Percentiles rank a stretch among this genome's conserved stretches.
Conservation (phyloP, 2,329 filamentous ascomycete genomes). For the Myriangium duriaei region DNA sequence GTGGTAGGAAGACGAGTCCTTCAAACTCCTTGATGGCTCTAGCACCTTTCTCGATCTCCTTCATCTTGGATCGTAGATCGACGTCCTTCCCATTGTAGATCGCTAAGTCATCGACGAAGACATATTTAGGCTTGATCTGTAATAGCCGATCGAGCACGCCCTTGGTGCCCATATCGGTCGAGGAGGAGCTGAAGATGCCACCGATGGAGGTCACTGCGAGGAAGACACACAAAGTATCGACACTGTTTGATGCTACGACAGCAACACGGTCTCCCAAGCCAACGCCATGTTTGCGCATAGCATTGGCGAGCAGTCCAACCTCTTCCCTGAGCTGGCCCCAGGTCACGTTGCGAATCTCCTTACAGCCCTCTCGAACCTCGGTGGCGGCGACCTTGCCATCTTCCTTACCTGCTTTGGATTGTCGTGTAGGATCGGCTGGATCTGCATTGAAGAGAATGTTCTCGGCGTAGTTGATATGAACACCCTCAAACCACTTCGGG, state of each 20-base stretch:
- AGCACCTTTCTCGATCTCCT: slow-evolving; percentile 42
- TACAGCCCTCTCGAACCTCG: slow-evolving; percentile 56
- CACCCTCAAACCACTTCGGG: slow-evolving; percentile 65
- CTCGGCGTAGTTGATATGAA: slow-evolving; percentile 65
- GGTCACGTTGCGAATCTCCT: slow-evolving; percentile 39
- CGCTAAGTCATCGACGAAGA: slow-evolving; percentile 75
- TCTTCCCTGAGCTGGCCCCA: slow-evolving; percentile 54
- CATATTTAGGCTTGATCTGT: slow-evolving; percentile 62
- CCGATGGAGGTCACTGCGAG: slow-evolving; percentile 59
- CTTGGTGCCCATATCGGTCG: slow-evolving; percentile 72
- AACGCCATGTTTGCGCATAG: slow-evolving; percentile 55
- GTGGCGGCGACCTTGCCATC: slow-evolving; percentile 59
- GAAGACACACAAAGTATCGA: slow-evolving; percentile 61
- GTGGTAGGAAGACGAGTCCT: slow-evolving; percentile 51
- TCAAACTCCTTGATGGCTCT: slow-evolving; percentile 39
- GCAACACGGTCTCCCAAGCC: slow-evolving; percentile 61
- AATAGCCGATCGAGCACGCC: slow-evolving; percentile 62
- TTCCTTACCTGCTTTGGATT: slow-evolving; percentile 51
- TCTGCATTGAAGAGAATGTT: slow-evolving; percentile 56
- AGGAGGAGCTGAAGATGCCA: slow-evolving; percentile 61
- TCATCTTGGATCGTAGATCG: slow-evolving; percentile 62
- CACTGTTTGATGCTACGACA: slow-evolving; percentile 60
- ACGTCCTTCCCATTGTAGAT: slow-evolving; percentile 67
- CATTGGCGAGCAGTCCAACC: slow-evolving; percentile 49
- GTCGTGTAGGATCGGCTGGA: slow-evolving; percentile 30